A percentile compares a stretch with the other conserved stretches of the same genome.
These are phyloP conservation scores for Hyphodiscus sp. DNA, from an alignment of 2,329 filamentous ascomycete species.

Conservation along the genomic window DNA sequence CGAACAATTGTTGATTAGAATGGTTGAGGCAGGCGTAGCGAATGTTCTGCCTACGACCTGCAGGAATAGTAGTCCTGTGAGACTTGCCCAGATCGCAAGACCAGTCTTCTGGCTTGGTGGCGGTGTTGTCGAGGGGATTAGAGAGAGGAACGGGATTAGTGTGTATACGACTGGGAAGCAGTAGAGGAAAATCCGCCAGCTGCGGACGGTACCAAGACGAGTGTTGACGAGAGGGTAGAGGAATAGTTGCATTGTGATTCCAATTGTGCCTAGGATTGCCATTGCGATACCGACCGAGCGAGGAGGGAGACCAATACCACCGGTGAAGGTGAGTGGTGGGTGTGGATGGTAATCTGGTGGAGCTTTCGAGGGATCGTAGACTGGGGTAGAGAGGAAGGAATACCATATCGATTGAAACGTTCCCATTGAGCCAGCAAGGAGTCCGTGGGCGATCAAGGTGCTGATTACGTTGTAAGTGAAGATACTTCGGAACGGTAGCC, in stretches of 20 bases:
- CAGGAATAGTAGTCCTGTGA: constrained; percentile 41
- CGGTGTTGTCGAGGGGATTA: constrained; percentile 45
- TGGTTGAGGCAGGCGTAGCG: constrained; percentile 19
- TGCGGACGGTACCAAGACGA: constrained; percentile 59
- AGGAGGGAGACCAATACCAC: constrained; percentile 69
- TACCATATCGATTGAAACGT: constrained; percentile 56
- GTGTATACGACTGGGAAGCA: constrained; percentile 67
- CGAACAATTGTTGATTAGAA: constrained; percentile 46
- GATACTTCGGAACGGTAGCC: constrained; percentile 41
- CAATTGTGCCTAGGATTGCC: constrained; percentile 67
- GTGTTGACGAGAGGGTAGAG: constrained; percentile 64
- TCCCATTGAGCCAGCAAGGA: constrained; percentile 54
- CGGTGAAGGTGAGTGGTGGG: constrained; percentile 44
- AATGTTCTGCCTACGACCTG: constrained; percentile 69
- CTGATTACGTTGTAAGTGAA: constrained; percentile 38
- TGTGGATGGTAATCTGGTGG: constrained; percentile 43
- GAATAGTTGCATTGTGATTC: constrained; percentile 66
- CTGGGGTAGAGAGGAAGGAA: constrained; percentile 54
- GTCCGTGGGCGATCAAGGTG: constrained; percentile 41
- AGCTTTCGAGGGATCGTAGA: constrained; percentile 31
- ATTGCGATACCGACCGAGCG: constrained; percentile 70
- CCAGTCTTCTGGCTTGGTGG: constrained; percentile 27
- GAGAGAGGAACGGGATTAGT: constrained; percentile 62
- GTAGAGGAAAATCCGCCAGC: constrained; percentile 62
- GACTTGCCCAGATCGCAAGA: constrained; percentile 19